Base-by-base conservation (phyloP, 83 land plant species). In the Diphasiastrum complanatum region DNA sequence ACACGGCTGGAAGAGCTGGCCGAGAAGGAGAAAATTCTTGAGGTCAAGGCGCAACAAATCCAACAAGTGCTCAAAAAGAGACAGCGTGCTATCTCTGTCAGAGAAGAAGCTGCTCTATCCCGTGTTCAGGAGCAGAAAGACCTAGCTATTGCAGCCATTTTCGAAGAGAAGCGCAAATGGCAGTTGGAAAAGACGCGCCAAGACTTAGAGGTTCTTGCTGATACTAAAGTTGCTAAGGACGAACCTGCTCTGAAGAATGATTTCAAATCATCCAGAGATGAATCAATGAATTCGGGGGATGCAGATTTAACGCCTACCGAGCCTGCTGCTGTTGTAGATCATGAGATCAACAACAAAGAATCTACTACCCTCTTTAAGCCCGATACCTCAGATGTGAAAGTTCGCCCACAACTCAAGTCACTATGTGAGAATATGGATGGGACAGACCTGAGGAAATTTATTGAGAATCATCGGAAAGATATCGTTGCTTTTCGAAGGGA, bases 401-500 rank as follows among this genome's bases (percentile, higher is more conserved):
- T 50, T n/a, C 53, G 53, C 14, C 53, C 53, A 50, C 24, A 50
- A 23, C 23, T 50, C 14, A 50, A 50, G 22, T 11, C 53, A 50
- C 23, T 50, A 18, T 50, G 53, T 50, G 53, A 50, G 23, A 50
- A 50, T 24, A 50, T 50, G 53, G 53, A 50, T 24, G 53, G 53
- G 53, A 23, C 16, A 50, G 53, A 23, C 16, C 22, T n/a, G n/a
- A n/a, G n/a, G n/a, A n/a, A n/a, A n/a, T n/a, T n/a, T n/a, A n/a
- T n/a, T n/a, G n/a, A n/a, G n/a, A n/a, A n/a, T n/a, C n/a, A n/a
- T n/a, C n/a, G n/a, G n/a, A n/a, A n/a, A n/a, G n/a, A n/a, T n/a
- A 23, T 50, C 12, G 22, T 10, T 50, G 53, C 53, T 11, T 50
- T 50, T 10, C 19, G 53, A 24, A 11, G 12, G 1, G 53, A 50